Evolutionary conservation across 371 early-diverging fungal species (phyloP), one percentile per base, ranked within the genome.

Genomic region (Saksenaea vasiformis): DNA sequence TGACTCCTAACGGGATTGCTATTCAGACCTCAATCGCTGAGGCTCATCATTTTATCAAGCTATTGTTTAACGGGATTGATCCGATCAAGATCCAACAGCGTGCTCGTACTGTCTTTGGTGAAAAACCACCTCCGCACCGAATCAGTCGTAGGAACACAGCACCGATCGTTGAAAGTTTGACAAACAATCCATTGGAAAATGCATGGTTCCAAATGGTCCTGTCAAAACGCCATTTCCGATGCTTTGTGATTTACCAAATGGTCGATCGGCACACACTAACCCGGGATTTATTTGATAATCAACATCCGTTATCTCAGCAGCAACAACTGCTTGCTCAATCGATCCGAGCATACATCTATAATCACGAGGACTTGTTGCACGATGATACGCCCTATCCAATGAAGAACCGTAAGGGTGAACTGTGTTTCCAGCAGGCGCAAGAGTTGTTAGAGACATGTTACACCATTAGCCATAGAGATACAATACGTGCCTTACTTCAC

Each of bases 401-500:
- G 26, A 53, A 36, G 31, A 61, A 19, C 14, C 24, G 35, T n/a
- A 53, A 19, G 19, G 68, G 60, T 5, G 44, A 60, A 11, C n/a
- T 47, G n/a, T 69, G 61, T 43, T 54, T 69, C 22, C 58, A 65
- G 43, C 65, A 65, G 17, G 69, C 69, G 4, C 36, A 64, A 19
- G 58, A 54, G 10, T 26, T 69, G 13, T 34, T 69, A 8, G 69
- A 69, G 22, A 34, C n/a, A 7, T 69, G 69, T 38, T 65, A 61
- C 43, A 61, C 55, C 1, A 58, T 26, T 17, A 69, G 69, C 37
- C 35, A 54, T 47, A 56, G 69, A 15, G 65, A 61, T 10, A 69
- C 65, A 1, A 65, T 69, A 14, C 69, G 69, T 44, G 69, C 69
- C 11, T 38, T 69, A 22, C 37, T 69, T n/a, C 65, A 68, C 27